A percentile compares a stretch with the other conserved stretches of the same genome.
These are phyloP conservation scores for Saccharomycopsis crataegensis DNA, from an alignment of 1,139 yeast genomes.

Conservation along the genomic window DNA sequence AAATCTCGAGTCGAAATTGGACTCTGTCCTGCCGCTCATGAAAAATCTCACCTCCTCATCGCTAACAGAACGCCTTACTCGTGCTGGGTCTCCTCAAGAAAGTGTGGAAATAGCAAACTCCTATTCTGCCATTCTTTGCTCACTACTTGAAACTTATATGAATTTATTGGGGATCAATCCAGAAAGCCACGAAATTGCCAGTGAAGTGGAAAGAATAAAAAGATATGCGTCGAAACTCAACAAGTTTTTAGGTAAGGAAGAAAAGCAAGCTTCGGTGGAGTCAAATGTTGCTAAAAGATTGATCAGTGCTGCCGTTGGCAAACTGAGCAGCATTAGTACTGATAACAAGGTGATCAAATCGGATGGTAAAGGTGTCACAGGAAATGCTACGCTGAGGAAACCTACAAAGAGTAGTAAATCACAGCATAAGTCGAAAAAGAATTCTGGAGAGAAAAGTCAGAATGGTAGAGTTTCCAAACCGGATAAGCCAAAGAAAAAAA, in stretches of 20 bases:
- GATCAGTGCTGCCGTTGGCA: constrained; percentile 8
- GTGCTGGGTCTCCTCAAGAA: constrained; percentile 25
- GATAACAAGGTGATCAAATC: no score
- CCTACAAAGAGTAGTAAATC: no score
- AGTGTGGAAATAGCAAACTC: constrained; percentile 29
- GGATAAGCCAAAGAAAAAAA: neutral
- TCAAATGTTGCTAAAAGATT: constrained; percentile 5
- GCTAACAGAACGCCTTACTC: constrained; percentile 24
- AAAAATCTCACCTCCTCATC: constrained; percentile 25
- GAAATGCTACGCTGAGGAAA: no score
- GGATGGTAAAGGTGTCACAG: no score
- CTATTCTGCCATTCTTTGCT: constrained; percentile 34
- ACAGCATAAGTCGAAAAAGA: no score
- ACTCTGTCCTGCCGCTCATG: constrained; percentile 23
- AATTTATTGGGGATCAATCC: constrained; percentile 56
- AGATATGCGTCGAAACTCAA: constrained; percentile 58
- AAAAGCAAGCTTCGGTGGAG: constrained; percentile 20
- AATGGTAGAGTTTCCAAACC: neutral
- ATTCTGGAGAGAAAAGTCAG: no score
- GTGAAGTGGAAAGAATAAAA: constrained; percentile 65
- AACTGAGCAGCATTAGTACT: no score
- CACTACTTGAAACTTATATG: constrained; percentile 46
- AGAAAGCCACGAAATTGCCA: constrained; percentile 53
- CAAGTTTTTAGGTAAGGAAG: constrained; percentile 30
- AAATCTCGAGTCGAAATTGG: neutral